Conservation (phyloP, 805 yeast genomes). For the Metschnikowia orientalis region DNA sequence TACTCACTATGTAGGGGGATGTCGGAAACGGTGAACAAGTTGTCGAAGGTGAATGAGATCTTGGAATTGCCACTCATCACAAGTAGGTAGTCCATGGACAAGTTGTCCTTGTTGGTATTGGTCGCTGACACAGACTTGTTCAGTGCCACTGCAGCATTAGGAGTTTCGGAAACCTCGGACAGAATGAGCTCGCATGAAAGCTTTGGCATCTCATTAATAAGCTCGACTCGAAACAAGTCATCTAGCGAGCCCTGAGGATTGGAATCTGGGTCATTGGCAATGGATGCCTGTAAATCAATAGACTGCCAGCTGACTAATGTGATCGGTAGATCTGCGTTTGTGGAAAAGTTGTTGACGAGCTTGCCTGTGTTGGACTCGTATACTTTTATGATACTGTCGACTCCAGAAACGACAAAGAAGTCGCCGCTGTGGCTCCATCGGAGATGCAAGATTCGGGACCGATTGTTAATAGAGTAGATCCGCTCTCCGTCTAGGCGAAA, state of each 20-base stretch:
- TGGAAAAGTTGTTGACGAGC: constrained; percentile 24
- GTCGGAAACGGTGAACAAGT: constrained; percentile 25
- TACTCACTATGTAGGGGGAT: constrained; percentile 19
- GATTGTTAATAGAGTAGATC: constrained; percentile 45
- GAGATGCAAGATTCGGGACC: constrained; percentile 28
- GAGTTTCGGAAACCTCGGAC: constrained; percentile 7
- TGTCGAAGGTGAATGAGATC: constrained; percentile 31
- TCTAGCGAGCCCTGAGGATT: constrained; percentile 15
- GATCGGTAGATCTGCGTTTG: constrained; percentile 14
- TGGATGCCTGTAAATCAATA: constrained; percentile 5
- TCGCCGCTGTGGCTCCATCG: constrained; percentile 35
- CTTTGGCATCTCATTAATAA: constrained; percentile 33
- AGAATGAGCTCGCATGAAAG: constrained; percentile 17
- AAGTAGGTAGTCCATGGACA: constrained; percentile 23
- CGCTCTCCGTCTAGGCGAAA: constrained; percentile 51
- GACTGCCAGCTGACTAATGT: constrained; percentile 19
- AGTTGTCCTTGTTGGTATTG: constrained; percentile 9
- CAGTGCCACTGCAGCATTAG: constrained; percentile 7
- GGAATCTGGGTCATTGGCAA: constrained; percentile 1
- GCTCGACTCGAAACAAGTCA: constrained; percentile 26
- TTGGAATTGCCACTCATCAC: constrained; percentile 20
- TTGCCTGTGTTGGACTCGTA: constrained; percentile 46
- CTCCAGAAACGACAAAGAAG: constrained; percentile 42
- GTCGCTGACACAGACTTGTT: constrained; percentile 10
- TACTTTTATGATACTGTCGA: constrained; percentile 39